A percentile compares a stretch with the other conserved stretches of the same genome.
Evolutionary conservation across 176 grass and related monocot species (phyloP).

Genomic region (Cenchrus americanus): DNA sequence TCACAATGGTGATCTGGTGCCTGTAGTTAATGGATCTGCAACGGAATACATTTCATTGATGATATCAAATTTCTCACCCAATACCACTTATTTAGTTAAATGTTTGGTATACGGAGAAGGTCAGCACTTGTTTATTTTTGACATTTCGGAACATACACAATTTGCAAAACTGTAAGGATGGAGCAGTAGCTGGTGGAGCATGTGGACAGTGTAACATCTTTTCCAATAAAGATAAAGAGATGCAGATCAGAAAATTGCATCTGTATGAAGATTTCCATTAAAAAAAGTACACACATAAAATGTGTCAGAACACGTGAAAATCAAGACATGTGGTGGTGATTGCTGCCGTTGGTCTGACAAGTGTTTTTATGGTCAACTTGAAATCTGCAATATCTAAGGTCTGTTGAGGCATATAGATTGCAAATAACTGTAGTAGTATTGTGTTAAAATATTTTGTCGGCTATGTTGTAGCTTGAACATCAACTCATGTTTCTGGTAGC

Average conservation of each 20-base stretch:
- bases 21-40: not conserved
- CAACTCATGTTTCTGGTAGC: not conserved
- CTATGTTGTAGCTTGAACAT: not conserved
- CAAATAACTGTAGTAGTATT: not conserved
- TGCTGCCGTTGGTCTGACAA: not conserved
- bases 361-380: not conserved
- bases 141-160: not conserved
- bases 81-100: not conserved
- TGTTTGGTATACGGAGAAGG: not conserved
- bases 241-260: not conserved
- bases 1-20: not conserved
- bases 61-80: not conserved
- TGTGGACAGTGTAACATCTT: not conserved
- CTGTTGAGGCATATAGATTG: not conserved
- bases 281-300: not conserved
- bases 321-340: not conserved
- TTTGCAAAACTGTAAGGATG: not conserved
- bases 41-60: not conserved
- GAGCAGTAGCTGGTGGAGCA: not conserved
- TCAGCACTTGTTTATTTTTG: not conserved
- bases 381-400: not conserved
- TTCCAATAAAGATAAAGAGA: not conserved
- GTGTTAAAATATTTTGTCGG: not conserved
- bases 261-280: not conserved
- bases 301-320: not conserved